phyloP scores from a whole-genome alignment of 148 eudicot genomes.

The Chenopodium berlandieri region DNA sequence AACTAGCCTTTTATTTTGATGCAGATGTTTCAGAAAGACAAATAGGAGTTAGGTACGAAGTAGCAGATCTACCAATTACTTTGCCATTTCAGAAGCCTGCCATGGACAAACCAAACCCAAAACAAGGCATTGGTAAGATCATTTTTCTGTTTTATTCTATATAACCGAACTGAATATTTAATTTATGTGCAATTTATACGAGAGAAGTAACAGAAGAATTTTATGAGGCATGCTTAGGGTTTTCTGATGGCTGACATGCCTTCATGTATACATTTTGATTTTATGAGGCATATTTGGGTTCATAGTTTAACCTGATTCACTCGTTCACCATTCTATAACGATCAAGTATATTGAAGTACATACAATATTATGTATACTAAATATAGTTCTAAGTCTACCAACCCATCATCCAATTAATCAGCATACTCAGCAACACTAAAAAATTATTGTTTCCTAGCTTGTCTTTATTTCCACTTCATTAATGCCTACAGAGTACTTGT shows the following conservation, averaged over 20 bases:
- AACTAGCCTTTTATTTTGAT: constrained; percentile 16
- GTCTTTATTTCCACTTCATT: not conserved
- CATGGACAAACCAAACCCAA: constrained; percentile 90
- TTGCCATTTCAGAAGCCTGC: constrained; percentile 91
- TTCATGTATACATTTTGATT: not conserved
- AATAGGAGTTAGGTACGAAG: constrained; percentile 73
- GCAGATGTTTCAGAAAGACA: constrained; percentile 59
- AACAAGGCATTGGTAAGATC: constrained; percentile 87
- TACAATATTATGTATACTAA: not conserved
- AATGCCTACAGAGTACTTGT: too few relatives aligned
- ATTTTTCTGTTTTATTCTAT: constrained; percentile 3
- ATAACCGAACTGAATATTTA: not conserved
- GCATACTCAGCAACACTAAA: not conserved
- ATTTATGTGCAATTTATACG: not conserved
- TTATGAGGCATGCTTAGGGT: not conserved
- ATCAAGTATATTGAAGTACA: not conserved
- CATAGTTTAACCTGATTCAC: not conserved
- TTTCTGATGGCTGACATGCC: not conserved
- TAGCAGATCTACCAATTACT: constrained; percentile 71
- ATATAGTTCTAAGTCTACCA: not conserved
- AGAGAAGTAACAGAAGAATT: not conserved
- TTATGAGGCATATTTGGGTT: not conserved
- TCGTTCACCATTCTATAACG: not conserved
- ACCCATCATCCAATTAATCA: not conserved
- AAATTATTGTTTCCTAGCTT: not conserved